A percentile compares a stretch with the other conserved stretches of the same genome.
Evolutionary conservation across 208 protist species (phyloP).

Genomic region (Crithidia expoeki): DNA sequence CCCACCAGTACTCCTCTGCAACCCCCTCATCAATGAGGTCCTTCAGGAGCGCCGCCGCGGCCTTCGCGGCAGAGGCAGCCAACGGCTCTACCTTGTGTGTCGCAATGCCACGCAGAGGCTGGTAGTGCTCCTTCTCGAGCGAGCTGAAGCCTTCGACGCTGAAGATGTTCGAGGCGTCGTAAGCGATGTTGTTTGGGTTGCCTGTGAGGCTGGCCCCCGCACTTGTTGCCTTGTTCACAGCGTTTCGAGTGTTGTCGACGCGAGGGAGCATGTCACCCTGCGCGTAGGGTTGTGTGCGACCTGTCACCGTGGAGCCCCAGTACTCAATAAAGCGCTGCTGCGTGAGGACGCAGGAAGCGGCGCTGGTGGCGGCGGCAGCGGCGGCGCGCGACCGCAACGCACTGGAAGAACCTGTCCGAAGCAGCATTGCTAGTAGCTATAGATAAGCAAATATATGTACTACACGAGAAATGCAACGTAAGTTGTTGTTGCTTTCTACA

Average conservation of each 20-base stretch:
- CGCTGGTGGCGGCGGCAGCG: not conserved
- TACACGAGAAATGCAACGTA: too few relatives aligned
- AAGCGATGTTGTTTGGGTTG: conserved; percentile 72
- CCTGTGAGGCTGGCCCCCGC: conserved; percentile 75
- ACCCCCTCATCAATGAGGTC: conserved; percentile 47
- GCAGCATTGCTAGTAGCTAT: conserved; percentile 16
- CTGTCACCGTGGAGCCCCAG: conserved; percentile 75
- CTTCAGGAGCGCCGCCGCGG: conserved; percentile 50
- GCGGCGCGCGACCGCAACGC: conserved; percentile 19
- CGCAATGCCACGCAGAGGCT: conserved; percentile 64
- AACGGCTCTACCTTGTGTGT: conserved; percentile 71
- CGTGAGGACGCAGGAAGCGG: conserved; percentile 32
- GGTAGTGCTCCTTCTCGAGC: conserved; percentile 79
- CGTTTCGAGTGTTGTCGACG: conserved; percentile 70
- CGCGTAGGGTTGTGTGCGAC: conserved; percentile 84
- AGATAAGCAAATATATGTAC: too few relatives aligned
- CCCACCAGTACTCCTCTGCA: conserved; percentile 77
- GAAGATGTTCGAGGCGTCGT: conserved; percentile 83
- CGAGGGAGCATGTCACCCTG: conserved; percentile 84
- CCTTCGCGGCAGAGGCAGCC: conserved; percentile 40
- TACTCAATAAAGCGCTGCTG: conserved; percentile 81
- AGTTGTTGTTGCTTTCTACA: too few relatives aligned
- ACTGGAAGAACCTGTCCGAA: conserved; percentile 25
- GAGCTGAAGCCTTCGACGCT: conserved; percentile 58
- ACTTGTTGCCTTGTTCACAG: conserved; percentile 57